Conservation (phyloP, 2,329 filamentous ascomycete genomes). For the Beauveria varroae region DNA sequence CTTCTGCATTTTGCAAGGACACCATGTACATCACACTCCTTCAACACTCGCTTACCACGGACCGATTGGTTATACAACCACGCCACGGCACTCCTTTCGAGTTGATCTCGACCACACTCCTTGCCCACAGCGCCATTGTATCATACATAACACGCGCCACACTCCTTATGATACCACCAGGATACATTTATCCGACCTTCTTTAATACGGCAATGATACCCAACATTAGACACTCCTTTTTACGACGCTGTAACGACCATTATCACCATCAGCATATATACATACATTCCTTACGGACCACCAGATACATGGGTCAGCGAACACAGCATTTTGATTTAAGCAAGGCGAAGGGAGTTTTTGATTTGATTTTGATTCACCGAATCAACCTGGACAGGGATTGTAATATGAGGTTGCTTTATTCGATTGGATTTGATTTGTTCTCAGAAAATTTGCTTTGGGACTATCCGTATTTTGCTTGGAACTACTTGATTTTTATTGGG, state of each 20-base stretch:
- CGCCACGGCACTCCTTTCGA: slow-evolving; percentile 18
- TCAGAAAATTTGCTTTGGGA: slow-evolving; percentile 2
- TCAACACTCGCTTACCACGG: slow-evolving; percentile 26
- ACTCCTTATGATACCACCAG: slow-evolving; percentile 12
- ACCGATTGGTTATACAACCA: slow-evolving; percentile 11
- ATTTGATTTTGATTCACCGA: slow-evolving; percentile 5
- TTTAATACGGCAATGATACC: slow-evolving; percentile 23
- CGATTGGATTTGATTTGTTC: not conserved
- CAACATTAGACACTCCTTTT: slow-evolving; percentile 28
- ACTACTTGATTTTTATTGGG: slow-evolving; percentile 2
- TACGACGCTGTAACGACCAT: slow-evolving; percentile 28
- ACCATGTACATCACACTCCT: slow-evolving; percentile 31
- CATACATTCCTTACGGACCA: slow-evolving; percentile 39
- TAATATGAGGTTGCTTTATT: slow-evolving; percentile 1
- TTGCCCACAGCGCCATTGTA: slow-evolving; percentile 19
- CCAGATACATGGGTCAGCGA: slow-evolving; percentile 17
- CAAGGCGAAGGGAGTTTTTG: slow-evolving; percentile 11
- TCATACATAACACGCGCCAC: slow-evolving; percentile 19
- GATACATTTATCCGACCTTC: slow-evolving; percentile 7
- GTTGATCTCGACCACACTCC: slow-evolving; percentile 26
- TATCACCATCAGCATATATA: slow-evolving; percentile 34
- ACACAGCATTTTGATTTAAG: slow-evolving; percentile 9
- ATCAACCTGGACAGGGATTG: slow-evolving; percentile 3
- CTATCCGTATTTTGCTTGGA: not conserved
- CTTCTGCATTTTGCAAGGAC: slow-evolving; percentile 21